Base-by-base conservation (phyloP, 2,329 filamentous ascomycete species). In the Metarhizium brunneum region DNA sequence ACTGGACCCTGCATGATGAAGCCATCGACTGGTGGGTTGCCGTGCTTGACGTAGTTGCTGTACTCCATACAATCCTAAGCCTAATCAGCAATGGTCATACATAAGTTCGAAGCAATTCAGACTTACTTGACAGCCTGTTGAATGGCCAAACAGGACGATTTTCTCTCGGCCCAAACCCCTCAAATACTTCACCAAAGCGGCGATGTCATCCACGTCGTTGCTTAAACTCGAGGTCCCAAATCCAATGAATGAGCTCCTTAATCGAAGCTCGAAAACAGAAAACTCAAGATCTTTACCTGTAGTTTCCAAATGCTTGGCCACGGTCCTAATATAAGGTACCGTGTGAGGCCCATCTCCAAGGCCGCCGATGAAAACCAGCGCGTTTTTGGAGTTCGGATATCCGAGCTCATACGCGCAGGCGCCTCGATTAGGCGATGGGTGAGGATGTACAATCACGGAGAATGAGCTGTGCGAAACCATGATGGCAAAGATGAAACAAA, bases 1-100 rank as follows among this genome's bases (percentile, higher is more conserved):
- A 92, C 85, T 0, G 88, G 85, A 0, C 86, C 90, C 68, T 95
- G 91, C 54, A 96, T 72, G 48, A 96, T 86, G 51, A 84, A 85
- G 40, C 87, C 91, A 57, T 94, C 83, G 2, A 95, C 72, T 0
- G 82, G 79, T 13, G 80, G 71, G 45, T 71, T 69, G 6, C 64
- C 64, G 40, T 75, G 63, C 59, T 73, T 73, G 51, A 66, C 65
- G 29, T 73, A 73, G 54, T 75, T 68, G 20, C 72, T 72, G 55
- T 83, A 84, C 60, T 79, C 77, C 68, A 83, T 77, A 58, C 76
- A 81, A 62, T 83, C 81, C 79, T 83, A 50, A 14, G 32, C 10
- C 2, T 7, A 6, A 29, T 54, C 45, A 54, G 45, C 30, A 4
- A 53, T 36, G 40, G 1, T 6, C 6, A 40, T 10, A 6, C 10